Evolutionary conservation across 352 stramenopile species (phyloP), one percentile per base, ranked within the genome.

Genomic region (Phytopythium kandeliae): DNA sequence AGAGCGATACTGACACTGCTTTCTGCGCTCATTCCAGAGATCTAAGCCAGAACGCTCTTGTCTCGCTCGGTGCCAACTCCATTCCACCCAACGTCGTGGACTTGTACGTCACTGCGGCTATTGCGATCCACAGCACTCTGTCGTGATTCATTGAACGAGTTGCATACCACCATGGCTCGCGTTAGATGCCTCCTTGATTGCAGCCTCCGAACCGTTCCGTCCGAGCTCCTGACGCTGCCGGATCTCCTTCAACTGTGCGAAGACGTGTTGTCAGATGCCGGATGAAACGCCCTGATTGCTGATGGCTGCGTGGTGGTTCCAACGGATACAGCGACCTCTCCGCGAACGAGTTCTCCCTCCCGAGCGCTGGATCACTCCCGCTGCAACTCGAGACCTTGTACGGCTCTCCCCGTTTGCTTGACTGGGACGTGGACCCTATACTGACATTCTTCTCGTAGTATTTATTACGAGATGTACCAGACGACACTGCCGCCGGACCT

Each of bases 191-290:
- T 38, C n/a, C 57, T 37, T 51, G 43, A 13, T 11, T 60, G 35
- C 10, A 22, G 60, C 4, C 56, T 74, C 21, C 55, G 60, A 24
- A 55, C 51, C 10, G 24, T 78, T 13, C 68, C 68, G n/a, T 21
- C 51, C 9, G 68, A 66, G 17, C 47, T 78, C 22, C 19, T 65
- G 19, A 56, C 54, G 37, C 62, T 78, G 55, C 63, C 64, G 3
- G 25, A 57, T 3, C 68, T 78, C 38, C 63, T 56, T 51, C 59
- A 55, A 22, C 51, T 77, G 67, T 77, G 53, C 44, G 62, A 54
- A 17, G 34, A 0, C 17, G 22, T 15, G 13, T 24, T 25, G 38
- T 25, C 17, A 15, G 30, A 41, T 12, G 19, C 24, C 6, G 1
- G 24, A 4, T 26, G 13, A 35, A 8, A 25, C 36, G 41, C 33